Evolutionary conservation across 2,329 filamentous ascomycete species (phyloP).

Genomic region (Colletotrichum somersetense): DNA sequence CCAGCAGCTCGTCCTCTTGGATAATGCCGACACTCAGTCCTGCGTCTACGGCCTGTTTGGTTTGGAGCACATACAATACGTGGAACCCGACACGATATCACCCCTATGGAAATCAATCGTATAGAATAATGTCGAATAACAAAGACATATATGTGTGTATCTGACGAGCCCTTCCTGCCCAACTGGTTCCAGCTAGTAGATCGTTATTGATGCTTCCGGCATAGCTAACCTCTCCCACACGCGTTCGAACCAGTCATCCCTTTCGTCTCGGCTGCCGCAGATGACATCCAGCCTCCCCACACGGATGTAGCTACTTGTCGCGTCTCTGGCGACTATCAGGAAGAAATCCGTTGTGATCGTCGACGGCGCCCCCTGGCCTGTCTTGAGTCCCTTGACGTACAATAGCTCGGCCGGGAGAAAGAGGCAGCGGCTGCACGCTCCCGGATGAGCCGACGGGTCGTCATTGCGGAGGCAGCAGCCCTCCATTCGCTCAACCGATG

Average conservation of each 20-base stretch:
- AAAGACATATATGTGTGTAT: background rate
- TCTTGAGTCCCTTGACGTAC: slow-evolving; percentile 18
- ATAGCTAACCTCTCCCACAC: background rate
- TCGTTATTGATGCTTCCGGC: background rate
- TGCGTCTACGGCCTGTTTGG: too few species aligned
- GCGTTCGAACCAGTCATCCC: background rate
- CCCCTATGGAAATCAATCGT: rapidly evolving
- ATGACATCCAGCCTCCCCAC: slow-evolving; percentile 11
- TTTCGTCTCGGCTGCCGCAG: background rate
- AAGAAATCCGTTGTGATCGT: slow-evolving; percentile 18
- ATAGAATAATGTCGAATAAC: too few species aligned
- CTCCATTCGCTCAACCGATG: background rate
- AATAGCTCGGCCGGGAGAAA: slow-evolving; percentile 12
- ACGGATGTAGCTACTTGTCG: background rate
- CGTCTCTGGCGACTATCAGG: background rate
- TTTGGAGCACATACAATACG: too few species aligned
- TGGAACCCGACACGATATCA: too few species aligned
- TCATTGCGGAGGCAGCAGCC: slow-evolving; percentile 2
- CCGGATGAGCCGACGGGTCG: too few species aligned
- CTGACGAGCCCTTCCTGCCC: background rate
- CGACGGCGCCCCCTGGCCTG: background rate
- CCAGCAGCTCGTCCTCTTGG: too few species aligned
- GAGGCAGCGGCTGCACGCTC: background rate
- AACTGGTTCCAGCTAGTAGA: background rate
- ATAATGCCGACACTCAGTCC: too few species aligned